Evolutionary conservation across 208 protist genomes (phyloP), one percentile per base, ranked within the genome.

Genomic region (Leishmania gerbilli): DNA sequence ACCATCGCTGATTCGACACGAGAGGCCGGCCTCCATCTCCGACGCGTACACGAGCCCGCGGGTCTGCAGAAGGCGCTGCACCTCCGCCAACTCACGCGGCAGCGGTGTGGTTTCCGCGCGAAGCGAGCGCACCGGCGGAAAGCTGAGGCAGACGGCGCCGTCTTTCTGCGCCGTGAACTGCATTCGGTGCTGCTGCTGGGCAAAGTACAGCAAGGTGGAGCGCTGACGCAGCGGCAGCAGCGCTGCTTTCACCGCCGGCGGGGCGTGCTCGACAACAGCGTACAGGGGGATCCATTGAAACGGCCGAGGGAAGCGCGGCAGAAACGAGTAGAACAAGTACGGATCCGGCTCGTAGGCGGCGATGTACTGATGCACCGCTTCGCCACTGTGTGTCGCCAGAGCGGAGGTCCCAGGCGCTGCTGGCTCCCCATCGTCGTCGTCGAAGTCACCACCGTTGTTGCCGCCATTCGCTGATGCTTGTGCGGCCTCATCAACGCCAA

Each of bases 181-280:
- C 49, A 92, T 88, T 19, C 72, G 77, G 47, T 94, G 91, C 84
- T 92, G 89, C 84, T 84, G 85, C 82, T 94, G 91, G 27, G 89
- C 87, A 86, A 94, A 94, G 82, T 85, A 94, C 53, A 94, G 76
- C 7, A 94, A 74, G 4, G 87, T 88, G 71, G 81, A 72, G 67
- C 87, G 84, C 62, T 83, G 55, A 5, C 47, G 42, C 65, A 84
- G 82, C 31, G 87, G 89, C 15, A 83, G 60, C 34, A 92, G 80
- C 17, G 79, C 81, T 2, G 74, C n/a, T 34, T 82, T 71, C 55
- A 90, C 47, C 4, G 77, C 31, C 5, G 83, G 47, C 11, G 89
- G 84, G 9, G 86, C 83, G 27, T 75, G 49, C 53, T 79, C 79
- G 19, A 91, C 78, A 31, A 92, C 37, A 17, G 53, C 74, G 51